A percentile compares a stretch with the other conserved stretches of the same genome.
phyloP scores from a whole-genome alignment of 768 basidiomycete species.

The Melanogaster broomeanus region DNA sequence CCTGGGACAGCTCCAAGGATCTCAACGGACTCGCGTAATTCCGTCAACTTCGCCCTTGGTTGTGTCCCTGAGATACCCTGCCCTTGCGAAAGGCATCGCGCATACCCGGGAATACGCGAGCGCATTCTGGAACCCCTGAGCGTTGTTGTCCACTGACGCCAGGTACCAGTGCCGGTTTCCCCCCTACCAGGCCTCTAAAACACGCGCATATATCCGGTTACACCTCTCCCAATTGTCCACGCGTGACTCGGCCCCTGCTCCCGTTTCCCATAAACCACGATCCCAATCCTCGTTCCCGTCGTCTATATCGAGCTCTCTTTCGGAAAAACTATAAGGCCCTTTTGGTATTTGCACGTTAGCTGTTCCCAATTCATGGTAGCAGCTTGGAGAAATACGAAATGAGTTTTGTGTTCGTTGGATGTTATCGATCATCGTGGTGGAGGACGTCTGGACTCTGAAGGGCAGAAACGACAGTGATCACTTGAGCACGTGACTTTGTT shows the following conservation, averaged over 20 bases:
- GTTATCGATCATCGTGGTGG: too few relatives aligned
- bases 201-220: constrained; percentile 27
- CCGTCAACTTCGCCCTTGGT: not conserved
- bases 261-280: constrained; percentile 4
- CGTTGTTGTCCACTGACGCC: constrained; percentile 1
- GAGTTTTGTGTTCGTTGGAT: too few relatives aligned
- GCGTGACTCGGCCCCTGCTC: constrained; percentile 1
- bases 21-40: constrained; percentile 8
- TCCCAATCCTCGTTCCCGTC: not conserved
- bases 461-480: too few relatives aligned
- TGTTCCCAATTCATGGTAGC: too few relatives aligned
- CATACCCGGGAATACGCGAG: constrained; percentile 21
- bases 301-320: constrained; percentile 6
- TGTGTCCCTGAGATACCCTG: not conserved
- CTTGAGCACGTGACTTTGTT: too few relatives aligned
- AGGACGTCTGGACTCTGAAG: too few relatives aligned
- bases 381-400: too few relatives aligned
- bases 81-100: not conserved
- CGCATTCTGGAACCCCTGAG: constrained; percentile 1
- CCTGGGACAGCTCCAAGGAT: constrained; percentile 9
- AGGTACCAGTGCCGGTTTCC: not conserved
- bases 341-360: too few relatives aligned
- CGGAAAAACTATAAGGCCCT: constrained; percentile 3
- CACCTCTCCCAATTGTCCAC: not conserved
- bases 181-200: constrained; percentile 7